phyloP scores from a whole-genome alignment of 805 yeast species.

The Yarrowia hollandica region DNA sequence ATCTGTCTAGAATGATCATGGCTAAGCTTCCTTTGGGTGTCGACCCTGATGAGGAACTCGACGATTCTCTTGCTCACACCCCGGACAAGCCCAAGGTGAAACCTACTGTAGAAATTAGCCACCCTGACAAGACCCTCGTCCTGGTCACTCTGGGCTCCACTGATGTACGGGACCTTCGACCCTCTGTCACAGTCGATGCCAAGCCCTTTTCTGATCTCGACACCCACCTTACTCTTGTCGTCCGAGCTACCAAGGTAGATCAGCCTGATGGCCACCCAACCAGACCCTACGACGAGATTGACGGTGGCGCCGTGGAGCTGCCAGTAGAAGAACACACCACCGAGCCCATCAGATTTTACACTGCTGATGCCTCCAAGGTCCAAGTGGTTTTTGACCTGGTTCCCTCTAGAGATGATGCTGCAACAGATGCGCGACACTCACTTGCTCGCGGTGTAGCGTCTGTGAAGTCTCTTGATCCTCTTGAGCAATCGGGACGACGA shows the following conservation, averaged over 20 bases:
- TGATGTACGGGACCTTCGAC: constrained; percentile 66
- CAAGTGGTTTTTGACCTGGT: constrained; percentile 80
- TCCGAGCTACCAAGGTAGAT: constrained; percentile 48
- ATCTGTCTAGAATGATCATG: constrained; percentile 59
- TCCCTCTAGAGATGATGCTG: constrained; percentile 61
- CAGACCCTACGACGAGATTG: constrained; percentile 2
- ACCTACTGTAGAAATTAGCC: constrained; percentile 66
- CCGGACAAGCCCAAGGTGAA: constrained; percentile 10
- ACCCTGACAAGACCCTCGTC: constrained; percentile 62
- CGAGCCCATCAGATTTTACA: constrained; percentile 72
- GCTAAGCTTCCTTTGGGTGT: constrained; percentile 32
- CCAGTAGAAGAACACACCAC: constrained; percentile 65
- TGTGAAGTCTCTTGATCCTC: constrained; percentile 59
- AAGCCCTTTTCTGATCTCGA: constrained; percentile 78
- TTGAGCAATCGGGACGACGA: constrained; percentile 6
- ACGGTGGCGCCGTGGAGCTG: constrained; percentile 61
- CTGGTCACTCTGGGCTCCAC: constrained; percentile 84
- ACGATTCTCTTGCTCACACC: neutral
- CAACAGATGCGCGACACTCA: constrained; percentile 45
- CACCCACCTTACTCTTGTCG: constrained; percentile 76
- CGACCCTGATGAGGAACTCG: neutral
- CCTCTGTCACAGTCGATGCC: constrained; percentile 74
- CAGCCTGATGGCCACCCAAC: constrained; percentile 46
- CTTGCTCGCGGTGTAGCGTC: constrained; percentile 78
- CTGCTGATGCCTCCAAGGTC: constrained; percentile 44